Percentiles rank a stretch among this genome's conserved stretches.
phyloP scores from a whole-genome alignment of 2,329 filamentous ascomycete genomes.

The Epichloe elymi region DNA sequence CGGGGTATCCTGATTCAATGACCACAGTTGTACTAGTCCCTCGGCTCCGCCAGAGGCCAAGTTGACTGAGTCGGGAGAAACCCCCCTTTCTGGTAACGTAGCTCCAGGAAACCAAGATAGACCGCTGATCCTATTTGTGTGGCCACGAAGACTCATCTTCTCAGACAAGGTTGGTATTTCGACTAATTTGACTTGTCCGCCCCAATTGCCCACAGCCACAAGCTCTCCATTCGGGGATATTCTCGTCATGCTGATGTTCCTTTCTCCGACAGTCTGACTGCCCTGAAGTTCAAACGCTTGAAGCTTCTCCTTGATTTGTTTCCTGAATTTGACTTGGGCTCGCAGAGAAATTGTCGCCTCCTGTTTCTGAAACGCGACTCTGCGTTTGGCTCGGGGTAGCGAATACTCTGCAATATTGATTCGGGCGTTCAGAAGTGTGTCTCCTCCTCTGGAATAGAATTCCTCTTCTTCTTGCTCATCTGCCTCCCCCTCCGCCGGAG shows the following conservation, averaged over 20 bases:
- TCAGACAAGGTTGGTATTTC: conserved; percentile 72
- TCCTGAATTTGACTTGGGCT: conserved; percentile 86
- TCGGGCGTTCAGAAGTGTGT: conserved; percentile 61
- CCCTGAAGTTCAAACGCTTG: conserved; percentile 81
- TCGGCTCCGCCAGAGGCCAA: conserved; percentile 85
- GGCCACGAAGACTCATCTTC: conserved; percentile 63
- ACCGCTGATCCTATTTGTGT: conserved; percentile 80
- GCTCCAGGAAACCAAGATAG: conserved; percentile 81
- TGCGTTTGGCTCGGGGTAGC: conserved; percentile 64
- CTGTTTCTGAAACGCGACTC: conserved; percentile 62
- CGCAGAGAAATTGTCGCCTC: conserved; percentile 76
- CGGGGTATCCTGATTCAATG: conserved; percentile 72
- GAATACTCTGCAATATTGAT: conserved; percentile 73
- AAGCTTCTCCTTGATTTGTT: conserved; percentile 72
- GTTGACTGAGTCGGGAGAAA: conserved; percentile 65
- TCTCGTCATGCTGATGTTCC: conserved; percentile 81
- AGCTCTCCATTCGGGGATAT: conserved; percentile 77
- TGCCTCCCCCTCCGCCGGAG: conserved; percentile 44
- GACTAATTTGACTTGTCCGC: conserved; percentile 75
- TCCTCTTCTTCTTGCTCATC: conserved; percentile 81
- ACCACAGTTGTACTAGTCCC: conserved; percentile 81
- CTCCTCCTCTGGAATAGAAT: conserved; percentile 79
- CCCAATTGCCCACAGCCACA: conserved; percentile 87
- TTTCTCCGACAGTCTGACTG: conserved; percentile 81
- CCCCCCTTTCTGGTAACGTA: conserved; percentile 55